Conservation (phyloP, 192 early-diverging fungal species). For the Chytriomyces sp. region DNA sequence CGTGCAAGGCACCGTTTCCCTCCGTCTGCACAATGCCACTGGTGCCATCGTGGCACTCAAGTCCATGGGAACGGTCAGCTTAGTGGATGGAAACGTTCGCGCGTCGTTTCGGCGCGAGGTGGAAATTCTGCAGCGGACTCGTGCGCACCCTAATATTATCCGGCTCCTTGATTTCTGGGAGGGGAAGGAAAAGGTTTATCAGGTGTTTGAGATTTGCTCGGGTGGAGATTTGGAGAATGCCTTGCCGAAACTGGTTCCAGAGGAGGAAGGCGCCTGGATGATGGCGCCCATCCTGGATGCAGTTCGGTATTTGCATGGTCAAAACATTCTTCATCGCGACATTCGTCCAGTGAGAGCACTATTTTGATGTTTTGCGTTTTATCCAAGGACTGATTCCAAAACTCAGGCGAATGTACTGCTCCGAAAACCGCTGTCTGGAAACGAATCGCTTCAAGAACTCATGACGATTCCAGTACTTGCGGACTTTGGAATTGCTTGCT, state of each 20-base stretch:
- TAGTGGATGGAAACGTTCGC: background rate
- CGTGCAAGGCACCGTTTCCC: slow-evolving; percentile 19
- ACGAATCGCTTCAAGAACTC: slow-evolving; percentile 10
- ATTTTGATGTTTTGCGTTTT: too few relatives aligned
- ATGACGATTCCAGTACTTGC: slow-evolving; percentile 23
- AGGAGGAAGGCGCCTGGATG: background rate
- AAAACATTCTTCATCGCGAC: slow-evolving; percentile 18
- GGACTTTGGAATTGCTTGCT: slow-evolving; percentile 28
- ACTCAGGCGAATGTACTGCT: slow-evolving; percentile 27
- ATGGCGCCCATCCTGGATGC: slow-evolving; percentile 24
- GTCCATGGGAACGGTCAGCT: background rate
- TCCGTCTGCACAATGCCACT: slow-evolving; percentile 6
- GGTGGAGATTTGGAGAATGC: slow-evolving; percentile 16
- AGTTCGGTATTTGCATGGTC: slow-evolving; percentile 18
- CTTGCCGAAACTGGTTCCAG: background rate
- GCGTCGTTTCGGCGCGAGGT: slow-evolving; percentile 26
- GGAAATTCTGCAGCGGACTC: background rate
- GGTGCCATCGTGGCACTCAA: slow-evolving; percentile 21
- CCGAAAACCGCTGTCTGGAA: slow-evolving; percentile 6
- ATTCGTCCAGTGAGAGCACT: too few relatives aligned
- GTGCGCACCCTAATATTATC: slow-evolving; percentile 17
- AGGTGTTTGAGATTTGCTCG: slow-evolving; percentile 22
- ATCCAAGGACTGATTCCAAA: too few relatives aligned
- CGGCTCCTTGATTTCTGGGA: slow-evolving; percentile 28
- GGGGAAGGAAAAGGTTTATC: slow-evolving; percentile 24